Percentiles rank a stretch among this genome's conserved stretches.
These are phyloP conservation scores for Fusarium sp. DNA, from an alignment of 2,329 filamentous ascomycete genomes.

Conservation along the genomic window DNA sequence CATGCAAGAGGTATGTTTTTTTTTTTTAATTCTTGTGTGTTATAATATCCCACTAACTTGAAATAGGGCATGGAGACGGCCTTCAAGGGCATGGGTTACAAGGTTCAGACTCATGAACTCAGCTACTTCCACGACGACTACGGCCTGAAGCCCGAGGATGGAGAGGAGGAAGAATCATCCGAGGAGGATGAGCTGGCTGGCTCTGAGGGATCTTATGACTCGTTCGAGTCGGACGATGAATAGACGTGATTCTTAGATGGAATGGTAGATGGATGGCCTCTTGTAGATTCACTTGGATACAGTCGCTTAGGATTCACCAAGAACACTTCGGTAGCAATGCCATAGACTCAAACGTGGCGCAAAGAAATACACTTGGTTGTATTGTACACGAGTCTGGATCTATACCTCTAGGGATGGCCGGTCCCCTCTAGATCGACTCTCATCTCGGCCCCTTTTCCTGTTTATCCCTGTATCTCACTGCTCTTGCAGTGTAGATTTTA, in stretches of 20 bases:
- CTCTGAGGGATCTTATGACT: constrained; percentile 47
- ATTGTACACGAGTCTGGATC: constrained; percentile 39
- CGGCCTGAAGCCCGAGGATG: constrained; percentile 77
- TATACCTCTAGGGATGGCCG: constrained; percentile 19
- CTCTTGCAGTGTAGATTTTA: not conserved
- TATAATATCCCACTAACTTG: constrained; percentile 16
- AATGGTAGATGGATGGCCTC: not conserved
- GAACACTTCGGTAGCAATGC: constrained; percentile 37
- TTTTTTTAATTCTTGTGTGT: no score
- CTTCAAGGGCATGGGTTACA: constrained; percentile 82
- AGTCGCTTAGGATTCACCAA: constrained; percentile 14
- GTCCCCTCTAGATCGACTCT: constrained; percentile 20
- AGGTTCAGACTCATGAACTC: constrained; percentile 78
- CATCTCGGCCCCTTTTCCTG: constrained; percentile 7
- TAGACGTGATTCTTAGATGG: constrained; percentile 23
- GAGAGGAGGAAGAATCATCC: constrained; percentile 64
- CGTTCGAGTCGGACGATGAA: constrained; percentile 44
- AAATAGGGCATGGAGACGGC: constrained; percentile 78
- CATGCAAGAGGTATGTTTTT: constrained; percentile 78
- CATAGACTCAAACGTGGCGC: constrained; percentile 19
- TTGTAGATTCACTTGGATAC: constrained; percentile 11
- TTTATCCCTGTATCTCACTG: constrained; percentile 2
- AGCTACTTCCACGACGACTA: constrained; percentile 91
- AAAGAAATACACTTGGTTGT: constrained; percentile 28
- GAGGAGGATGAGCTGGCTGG: constrained; percentile 56